Evolutionary conservation across 176 grass and related monocot species (phyloP), one percentile per base, ranked within the genome.

Genomic region (Thalia dealbata): DNA sequence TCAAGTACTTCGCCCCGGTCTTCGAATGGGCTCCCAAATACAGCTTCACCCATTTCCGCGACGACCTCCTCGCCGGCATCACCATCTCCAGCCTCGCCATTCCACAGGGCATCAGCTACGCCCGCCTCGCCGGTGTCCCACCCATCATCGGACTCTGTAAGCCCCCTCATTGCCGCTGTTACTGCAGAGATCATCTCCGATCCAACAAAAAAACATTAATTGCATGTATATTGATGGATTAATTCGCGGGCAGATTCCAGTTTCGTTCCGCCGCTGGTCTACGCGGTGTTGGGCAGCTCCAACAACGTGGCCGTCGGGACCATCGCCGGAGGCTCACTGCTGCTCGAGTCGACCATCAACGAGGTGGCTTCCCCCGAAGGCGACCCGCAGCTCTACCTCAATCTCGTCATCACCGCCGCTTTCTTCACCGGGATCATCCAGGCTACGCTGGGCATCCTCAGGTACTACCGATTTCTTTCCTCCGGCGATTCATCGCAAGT

Each of bases 81-180:
- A 96, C 93, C 61, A 92, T 96, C 66, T 84, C 93, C 89, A 96
- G 89, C 86, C 87, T 96, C 78, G 89, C 93, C 69, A 96, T 96
- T 80, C 92, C 93, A 5, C 93, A 96, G 82, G 93, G 93, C 69
- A 96, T 96, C 84, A 96, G 93, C 83, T 96, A 96, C 79, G 93
- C 93, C 10, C 76, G 83, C 69, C 93, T 96, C 67, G 93, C 93
- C 71, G 85, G 81, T 65, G 89, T 96, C 67, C 87, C 93, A 28
- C 89, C 89, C 65, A 72, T 96, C 79, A 86, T 90, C 41, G 93
- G 93, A 68, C 85, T 96, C 45, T 96, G 93, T 96, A 83, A 64
- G 32, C 32, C 32, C 4, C 32, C 32, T 38, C 32, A 38, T 38
- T 1, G 32, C 32, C 32, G 4, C 32, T 38, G 32, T 38, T 38